Conservation (phyloP, 371 early-diverging fungal species). For the Apophysomyces variabilis region DNA sequence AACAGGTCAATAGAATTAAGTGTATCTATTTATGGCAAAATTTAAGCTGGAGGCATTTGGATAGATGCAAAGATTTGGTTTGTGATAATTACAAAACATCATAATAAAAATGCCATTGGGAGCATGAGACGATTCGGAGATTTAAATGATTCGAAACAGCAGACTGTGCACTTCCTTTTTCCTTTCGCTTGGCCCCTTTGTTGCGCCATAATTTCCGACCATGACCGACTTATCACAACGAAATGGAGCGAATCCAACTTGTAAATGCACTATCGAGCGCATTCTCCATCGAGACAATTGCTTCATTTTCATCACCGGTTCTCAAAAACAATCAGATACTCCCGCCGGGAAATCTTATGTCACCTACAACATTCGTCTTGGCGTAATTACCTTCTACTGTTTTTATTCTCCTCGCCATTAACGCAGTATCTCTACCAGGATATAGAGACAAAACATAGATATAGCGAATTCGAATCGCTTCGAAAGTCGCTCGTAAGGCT, state of each 20-base stretch:
- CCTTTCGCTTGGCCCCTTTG: neutral
- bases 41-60: no score
- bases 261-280: slow-evolving; percentile 36
- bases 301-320: slow-evolving; percentile 40
- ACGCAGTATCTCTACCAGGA: slow-evolving; percentile 24
- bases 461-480: slow-evolving; percentile 96
- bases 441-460: slow-evolving; percentile 53
- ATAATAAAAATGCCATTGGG: neutral
- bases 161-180: neutral
- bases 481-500: slow-evolving; percentile 75
- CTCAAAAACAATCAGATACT: slow-evolving; percentile 48
- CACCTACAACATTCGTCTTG: slow-evolving; percentile 57
- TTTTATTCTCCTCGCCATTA: neutral
- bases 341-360: slow-evolving; percentile 49
- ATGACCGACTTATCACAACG: slow-evolving; percentile 4
- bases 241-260: slow-evolving; percentile 11
- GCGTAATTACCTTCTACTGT: slow-evolving; percentile 39
- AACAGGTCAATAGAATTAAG: no score
- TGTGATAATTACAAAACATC: neutral
- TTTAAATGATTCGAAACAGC: slow-evolving; percentile 6
- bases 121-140: neutral
- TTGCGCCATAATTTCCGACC: slow-evolving; percentile 6
- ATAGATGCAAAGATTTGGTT: neutral
- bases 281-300: slow-evolving; percentile 26
- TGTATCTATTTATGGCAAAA: no score